A percentile compares a stretch with the other conserved stretches of the same genome.
Conservation (phyloP, 441 rosid genomes). For the Adansonia madagascariensis region DNA sequence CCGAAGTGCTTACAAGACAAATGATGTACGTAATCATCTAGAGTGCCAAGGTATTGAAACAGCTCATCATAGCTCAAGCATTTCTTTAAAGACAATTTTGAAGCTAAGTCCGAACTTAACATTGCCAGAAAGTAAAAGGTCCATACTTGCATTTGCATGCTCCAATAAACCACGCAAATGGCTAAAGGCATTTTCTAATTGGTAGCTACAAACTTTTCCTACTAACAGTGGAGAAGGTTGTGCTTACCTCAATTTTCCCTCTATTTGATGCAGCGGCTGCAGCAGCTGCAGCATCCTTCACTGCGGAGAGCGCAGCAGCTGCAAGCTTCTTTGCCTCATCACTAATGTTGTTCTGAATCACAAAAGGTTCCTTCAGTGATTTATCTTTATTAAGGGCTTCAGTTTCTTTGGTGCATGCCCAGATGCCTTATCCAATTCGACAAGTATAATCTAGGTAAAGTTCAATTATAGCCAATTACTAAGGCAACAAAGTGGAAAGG, state of each 20-base stretch:
- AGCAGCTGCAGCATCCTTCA: conserved; percentile 71
- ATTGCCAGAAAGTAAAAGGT: conserved; percentile 9
- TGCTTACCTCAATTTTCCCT: conserved; percentile 76
- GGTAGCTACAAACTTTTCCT: neutral
- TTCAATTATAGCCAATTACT: neutral
- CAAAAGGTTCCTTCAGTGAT: conserved; percentile 32
- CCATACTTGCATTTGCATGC: neutral
- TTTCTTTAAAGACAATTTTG: neutral
- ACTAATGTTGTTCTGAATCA: conserved; percentile 32
- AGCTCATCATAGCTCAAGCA: neutral
- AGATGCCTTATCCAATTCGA: too few species aligned
- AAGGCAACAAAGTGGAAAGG: neutral
- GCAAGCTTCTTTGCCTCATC: conserved; percentile 67
- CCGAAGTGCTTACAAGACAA: neutral
- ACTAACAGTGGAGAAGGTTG: neutral
- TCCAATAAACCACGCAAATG: conserved; percentile 8
- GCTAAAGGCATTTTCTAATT: conserved; percentile 8
- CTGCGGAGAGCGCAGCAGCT: conserved; percentile 88
- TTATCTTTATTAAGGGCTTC: conserved; percentile 28
- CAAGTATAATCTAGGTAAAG: neutral
- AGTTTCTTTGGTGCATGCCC: conserved; percentile 32
- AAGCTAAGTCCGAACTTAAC: neutral
- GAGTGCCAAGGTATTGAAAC: neutral
- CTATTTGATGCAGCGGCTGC: conserved; percentile 59
- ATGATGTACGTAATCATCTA: neutral